These are phyloP conservation scores for Saccharomyces paradoxus DNA, from an alignment of 805 yeast species.

Conservation along the genomic window DNA sequence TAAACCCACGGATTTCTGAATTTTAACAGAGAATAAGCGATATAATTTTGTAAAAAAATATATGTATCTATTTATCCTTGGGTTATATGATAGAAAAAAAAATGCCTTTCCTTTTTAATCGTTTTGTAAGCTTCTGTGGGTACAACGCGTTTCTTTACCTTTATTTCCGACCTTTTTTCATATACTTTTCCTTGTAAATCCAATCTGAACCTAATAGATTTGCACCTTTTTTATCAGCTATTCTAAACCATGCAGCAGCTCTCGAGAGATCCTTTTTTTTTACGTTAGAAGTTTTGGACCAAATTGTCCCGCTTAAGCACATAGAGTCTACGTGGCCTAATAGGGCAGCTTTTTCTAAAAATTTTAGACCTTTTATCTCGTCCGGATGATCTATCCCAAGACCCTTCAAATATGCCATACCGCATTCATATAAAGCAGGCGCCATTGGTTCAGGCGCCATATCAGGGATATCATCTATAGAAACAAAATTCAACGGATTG, in stretches of 20 bases:
- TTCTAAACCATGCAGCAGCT: constrained; percentile 65
- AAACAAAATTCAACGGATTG: constrained; percentile 32
- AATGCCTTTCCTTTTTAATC: not conserved
- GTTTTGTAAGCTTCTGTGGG: not conserved
- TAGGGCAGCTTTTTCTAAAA: constrained; percentile 56
- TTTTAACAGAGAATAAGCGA: not conserved
- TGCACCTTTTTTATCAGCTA: constrained; percentile 55
- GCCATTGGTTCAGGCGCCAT: constrained; percentile 38
- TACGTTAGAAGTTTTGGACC: constrained; percentile 43
- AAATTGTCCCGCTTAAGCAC: constrained; percentile 60
- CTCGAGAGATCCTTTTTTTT: constrained; percentile 49
- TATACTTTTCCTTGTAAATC: constrained; percentile 66
- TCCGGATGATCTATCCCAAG: constrained; percentile 40
- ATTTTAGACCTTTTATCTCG: constrained; percentile 48
- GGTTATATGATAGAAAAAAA: not conserved
- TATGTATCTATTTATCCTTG: not conserved
- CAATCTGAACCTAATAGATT: constrained; percentile 61
- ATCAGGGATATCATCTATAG: constrained; percentile 27
- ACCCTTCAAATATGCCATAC: constrained; percentile 47
- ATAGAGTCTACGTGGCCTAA: constrained; percentile 63
- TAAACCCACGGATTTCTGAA: not conserved
- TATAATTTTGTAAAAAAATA: not conserved
- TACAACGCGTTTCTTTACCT: not conserved
- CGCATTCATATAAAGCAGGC: constrained; percentile 53
- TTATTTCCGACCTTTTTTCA: constrained; percentile 13